Base-by-base conservation (phyloP, 345 rosid species). In the Ricinus communis region DNA sequence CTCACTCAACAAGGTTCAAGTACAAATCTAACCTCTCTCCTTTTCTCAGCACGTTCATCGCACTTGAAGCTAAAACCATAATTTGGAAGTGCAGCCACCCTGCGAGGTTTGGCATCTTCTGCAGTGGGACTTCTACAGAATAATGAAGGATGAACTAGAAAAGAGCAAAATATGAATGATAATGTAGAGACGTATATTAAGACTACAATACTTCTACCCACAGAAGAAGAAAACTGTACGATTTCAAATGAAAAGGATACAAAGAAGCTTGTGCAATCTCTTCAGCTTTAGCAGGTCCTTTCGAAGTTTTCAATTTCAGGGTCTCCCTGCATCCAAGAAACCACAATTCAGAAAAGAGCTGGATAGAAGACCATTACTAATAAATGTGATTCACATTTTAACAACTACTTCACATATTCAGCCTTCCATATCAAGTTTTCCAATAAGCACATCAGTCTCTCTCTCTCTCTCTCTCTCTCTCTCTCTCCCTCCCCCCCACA, bases 21-120 rank as follows among this genome's bases (percentile, higher is more conserved):
- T 53, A 50, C 8, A 75, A 79, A 57, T 64, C 86, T 21, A 69
- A 96, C 99, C 98, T 96, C 99, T 84, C 68, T 93, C 72, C 99
- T 87, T 86, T 89, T 96, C 77, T 96, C 99, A 77, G 99, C 99
- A 49, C 99, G 90, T 81, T 91, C 96, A 79, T 87, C 93, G 77
- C 99, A 96, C 84, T 79, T 90, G 71, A 96, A 96, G 77, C 96
- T 96, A 87, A 96, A 96, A 43, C 99, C 98, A 66, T 96, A 96
- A 62, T 88, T 93, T 62, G 99, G 99, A 82, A 91, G 98, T 25
- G 85, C 79, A 80, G 93, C 93, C 21, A 71, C 79, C 83, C 70
- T 88, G 18, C 77, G 85, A 82, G 91, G 72, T 76, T 87, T 91
- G 66, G 82, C 80, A 82, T 96, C 97, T 28, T 81, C 90, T 65